Base-by-base conservation (phyloP, 768 basidiomycete species). In the Psilocybe subaeruginosa region DNA sequence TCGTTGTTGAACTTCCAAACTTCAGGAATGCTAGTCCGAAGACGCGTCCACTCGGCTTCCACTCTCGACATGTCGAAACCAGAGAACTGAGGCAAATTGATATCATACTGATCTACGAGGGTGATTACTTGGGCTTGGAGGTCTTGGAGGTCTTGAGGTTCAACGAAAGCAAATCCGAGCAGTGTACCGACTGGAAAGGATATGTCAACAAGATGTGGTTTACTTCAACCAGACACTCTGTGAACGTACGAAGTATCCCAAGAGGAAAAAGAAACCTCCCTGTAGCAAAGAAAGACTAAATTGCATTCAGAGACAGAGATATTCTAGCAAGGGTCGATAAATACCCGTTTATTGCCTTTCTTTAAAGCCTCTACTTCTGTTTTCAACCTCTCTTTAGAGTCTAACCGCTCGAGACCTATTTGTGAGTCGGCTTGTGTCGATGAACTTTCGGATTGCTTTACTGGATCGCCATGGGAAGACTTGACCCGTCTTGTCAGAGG, bases 1-100 rank as follows among this genome's bases (percentile, higher is more conserved):
- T 93, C 90, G 14, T 84, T 87, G 64, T 85, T 89, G 67, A 92
- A 81, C 71, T 92, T 92, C 89, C 92, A 93, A 0, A 91, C 75
- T 65, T 93, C 92, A 0, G 92, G 91, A 8, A 94, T 88, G 62
- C 78, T 88, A 68, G 78, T 84, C 52, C 85, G 80, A 5, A 93
- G 71, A 54, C 85, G 80, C 41, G 78, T 78, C 90, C 92, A 93
- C 71, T 93, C 91, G 23, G 76, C 65, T 72, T 91, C 90, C 8
- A 92, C 79, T 4, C 84, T 81, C 7, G 89, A 83, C 59, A 91
- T 78, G 72, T 91, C 89, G 30, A 91, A 73, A 54, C 80, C 85
- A 4, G 88, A 87, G 3, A 92, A 71, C 56, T 82, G 79, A 3
- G 87, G 85, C 45, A 93, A 70, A 27, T 82, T 81, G 56, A 93